Base-by-base conservation (phyloP, 2,329 filamentous ascomycete genomes). In the Neonectria neomacrospora region DNA sequence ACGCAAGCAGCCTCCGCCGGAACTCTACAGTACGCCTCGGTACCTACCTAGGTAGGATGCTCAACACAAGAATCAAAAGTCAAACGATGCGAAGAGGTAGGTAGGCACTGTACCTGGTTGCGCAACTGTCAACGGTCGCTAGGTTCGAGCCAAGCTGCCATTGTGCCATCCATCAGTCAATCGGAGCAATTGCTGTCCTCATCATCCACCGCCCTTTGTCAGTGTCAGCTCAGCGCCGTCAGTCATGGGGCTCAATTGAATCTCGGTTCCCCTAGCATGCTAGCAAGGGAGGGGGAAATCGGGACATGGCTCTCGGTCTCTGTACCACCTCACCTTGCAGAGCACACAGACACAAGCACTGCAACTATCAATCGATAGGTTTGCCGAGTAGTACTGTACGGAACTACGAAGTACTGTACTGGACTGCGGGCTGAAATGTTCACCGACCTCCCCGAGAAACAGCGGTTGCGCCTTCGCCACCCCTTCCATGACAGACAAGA, bases 1-100 rank as follows among this genome's bases (percentile, higher is more conserved):
- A 71, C 73, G 73, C 73, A 75, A 75, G 63, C 70, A 71, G 71
- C 69, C 59, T 59, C 56, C 64, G 64, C 53, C 57, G 58, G 62
- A 73, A 71, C 66, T 69, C 61, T 69, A 57, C 37, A 32, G 23
- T 16, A 28, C 32, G n/a, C 41, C 14, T 37, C 16, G 47, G 28
- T 42, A 41, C 37, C 48, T 22, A 52, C 3, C 3, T 6, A 26
- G 23, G 23, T 26, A 32, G 5, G 47, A 14, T 11, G 26, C n/a
- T 12, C 28, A 50, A 20, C 47, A 47, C 3, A 47, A 47, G 14
- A 28, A n/a, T 5, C 23, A 10, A 47, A 10, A 12, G 18, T 26
- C 23, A 9, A n/a, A n/a, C 48, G 18, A 39, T 14, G 23, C 23
- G 23, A 26, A 3, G 23, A 26, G 23, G 23, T 6, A 26, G 23